Percentiles rank a stretch among this genome's conserved stretches.
These are phyloP conservation scores for Graphiopsis chlorocephala DNA, from an alignment of 2,329 filamentous ascomycete species.

Conservation along the genomic window DNA sequence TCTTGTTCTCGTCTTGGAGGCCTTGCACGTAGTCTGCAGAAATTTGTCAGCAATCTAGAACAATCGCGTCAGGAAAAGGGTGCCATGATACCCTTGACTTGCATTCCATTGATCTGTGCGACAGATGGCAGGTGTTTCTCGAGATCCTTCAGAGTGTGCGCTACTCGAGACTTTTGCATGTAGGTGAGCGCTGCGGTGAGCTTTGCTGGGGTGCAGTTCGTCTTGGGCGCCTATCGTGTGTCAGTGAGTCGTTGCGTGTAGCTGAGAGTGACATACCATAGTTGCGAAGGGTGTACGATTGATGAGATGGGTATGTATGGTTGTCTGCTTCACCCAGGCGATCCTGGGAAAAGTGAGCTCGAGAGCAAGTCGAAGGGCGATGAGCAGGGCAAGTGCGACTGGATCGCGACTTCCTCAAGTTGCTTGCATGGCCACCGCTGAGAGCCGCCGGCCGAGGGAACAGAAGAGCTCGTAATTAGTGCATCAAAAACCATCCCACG, in stretches of 20 bases:
- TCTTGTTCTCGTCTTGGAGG: constrained; percentile 59
- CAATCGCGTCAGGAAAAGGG: neutral
- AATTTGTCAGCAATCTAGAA: neutral
- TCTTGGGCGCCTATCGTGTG: constrained; percentile 50
- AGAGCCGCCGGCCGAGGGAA: neutral
- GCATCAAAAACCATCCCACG: neutral
- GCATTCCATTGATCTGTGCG: constrained; percentile 63
- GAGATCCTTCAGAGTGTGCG: constrained; percentile 65
- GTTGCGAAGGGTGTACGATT: neutral
- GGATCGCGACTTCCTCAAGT: neutral
- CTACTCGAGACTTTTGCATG: constrained; percentile 59
- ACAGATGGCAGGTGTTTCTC: constrained; percentile 62
- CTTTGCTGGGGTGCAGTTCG: constrained; percentile 57
- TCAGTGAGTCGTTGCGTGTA: neutral
- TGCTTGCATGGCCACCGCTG: neutral
- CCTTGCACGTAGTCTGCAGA: constrained; percentile 58
- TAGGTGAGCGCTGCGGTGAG: constrained; percentile 57
- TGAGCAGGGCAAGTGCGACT: neutral
- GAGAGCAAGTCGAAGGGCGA: neutral
- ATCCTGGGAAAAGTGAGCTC: neutral
- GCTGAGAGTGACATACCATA: neutral
- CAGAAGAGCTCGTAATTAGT: neutral
- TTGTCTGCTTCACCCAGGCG: neutral
- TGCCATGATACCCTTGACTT: constrained; percentile 36
- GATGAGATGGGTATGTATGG: neutral